Base-by-base conservation (phyloP, 2,329 filamentous ascomycete genomes). In the Paraphoma chrysanthemicola region DNA sequence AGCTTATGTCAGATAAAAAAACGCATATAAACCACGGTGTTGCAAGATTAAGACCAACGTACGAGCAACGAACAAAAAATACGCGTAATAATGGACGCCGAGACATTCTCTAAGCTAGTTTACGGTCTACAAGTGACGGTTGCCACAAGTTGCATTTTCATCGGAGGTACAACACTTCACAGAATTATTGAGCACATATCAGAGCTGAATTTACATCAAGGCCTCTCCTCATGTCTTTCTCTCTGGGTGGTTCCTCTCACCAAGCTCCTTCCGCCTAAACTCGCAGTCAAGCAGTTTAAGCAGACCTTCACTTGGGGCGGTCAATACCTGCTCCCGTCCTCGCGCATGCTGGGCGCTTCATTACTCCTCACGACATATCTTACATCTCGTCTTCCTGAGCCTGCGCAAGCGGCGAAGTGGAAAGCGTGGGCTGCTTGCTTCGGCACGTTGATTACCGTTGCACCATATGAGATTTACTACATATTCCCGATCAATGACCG, bases 201-300 rank as follows among this genome's bases (percentile, higher is more conserved):
- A 23, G 7, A 23, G 28, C 16, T 30, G n/a, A 17, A 4, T 17
- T 46, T 4, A 5, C 9, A 36, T 9, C 4, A 36, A 59, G 49
- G 56, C 12, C 53, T 59, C 9, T 56, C 57, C 6, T 59, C 57
- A 16, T 53, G 49, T 38, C 53, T 56, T 28, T 56, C 57, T 6
- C 49, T 59, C 14, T 59, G 57, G 47, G 39, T 59, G 1, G 12
- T 56, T 4, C 57, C 57, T 3, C 39, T 59, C 12, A 51, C 53
- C 1, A 14, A 31, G 3, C 49, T 38, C 17, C 53, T 54, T 30
- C 53, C 56, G 4, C 45, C 48, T 0, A 12, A 31, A 2, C 52
- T 36, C 6, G 42, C 46, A 9, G 30, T 23, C 30, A 11, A 28
- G 1, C 57, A 59, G 42, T 59, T 59, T 46, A 53, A 33, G 5